Evolutionary conservation across 495 filamentous ascomycete genomes (phyloP), one percentile per base, ranked within the genome.

Genomic region (Trichoderma erinaceum): DNA sequence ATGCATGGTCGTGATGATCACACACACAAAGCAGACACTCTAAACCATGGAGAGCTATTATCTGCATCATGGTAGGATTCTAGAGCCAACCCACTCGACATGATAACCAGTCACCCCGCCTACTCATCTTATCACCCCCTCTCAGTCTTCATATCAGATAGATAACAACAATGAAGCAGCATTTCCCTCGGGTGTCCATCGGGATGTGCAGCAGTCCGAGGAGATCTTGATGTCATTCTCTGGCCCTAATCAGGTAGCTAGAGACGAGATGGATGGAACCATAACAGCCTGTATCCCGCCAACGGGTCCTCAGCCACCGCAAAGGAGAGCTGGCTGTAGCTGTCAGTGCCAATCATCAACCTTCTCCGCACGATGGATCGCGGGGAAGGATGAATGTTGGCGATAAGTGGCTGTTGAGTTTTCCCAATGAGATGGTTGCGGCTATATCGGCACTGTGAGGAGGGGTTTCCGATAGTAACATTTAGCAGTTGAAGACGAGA

Each of bases 301-400:
- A 38, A 38, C 8, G 56, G 56, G 29, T 61, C 27, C 29, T 13
- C 25, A 11, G 56, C 29, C 23, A 12, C 16, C 56, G 56, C 16
- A 29, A 32, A 32, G 25, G 7, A 27, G n/a, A 61, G 3, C 15
- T 61, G 56, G 10, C 4, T 13, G 23, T 32, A 21, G 12, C n/a
- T 61, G 56, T 27, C 44, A 16, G 29, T 61, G 56, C 56, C 23
- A 61, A 29, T 61, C 27, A 32, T 3, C 8, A 61, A 13, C 3
- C 23, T 61, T 61, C 56, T 61, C 56, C 56, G 56, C 56, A 61
- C 29, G 12, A 23, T 29, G 25, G 25, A 61, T 61, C 56, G 56
- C 56, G 56, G 56, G 56, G 56, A 32, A 61, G 25, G 56, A 61
- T 61, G 25, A 61, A 61, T 35, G 56, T 6, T 32, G 56, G 12